Base-by-base conservation (phyloP, 768 basidiomycete genomes). In the Auricularia sp. region DNA sequence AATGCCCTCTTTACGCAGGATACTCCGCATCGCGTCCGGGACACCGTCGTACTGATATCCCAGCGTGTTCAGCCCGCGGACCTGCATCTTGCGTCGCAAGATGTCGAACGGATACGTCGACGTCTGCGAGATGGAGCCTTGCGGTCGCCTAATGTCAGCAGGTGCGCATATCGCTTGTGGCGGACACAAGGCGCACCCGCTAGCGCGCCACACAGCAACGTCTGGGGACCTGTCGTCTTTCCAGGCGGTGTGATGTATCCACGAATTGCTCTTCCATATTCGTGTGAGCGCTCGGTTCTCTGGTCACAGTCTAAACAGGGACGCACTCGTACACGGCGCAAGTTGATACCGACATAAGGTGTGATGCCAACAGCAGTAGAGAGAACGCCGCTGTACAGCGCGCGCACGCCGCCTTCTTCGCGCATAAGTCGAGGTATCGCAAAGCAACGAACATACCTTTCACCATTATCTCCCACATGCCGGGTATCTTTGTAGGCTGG, bases 41-140 rank as follows among this genome's bases (percentile, higher is more conserved):
- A 93, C 94, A 10, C 91, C 90, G 53, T 76, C 85, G 75, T 93
- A 95, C 74, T 86, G 85, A 68, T 85, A 77, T 58, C 81, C 80
- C 66, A 84, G 72, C 12, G 75, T 72, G 69, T 82, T 75, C 86
- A 94, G 87, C 12, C 92, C 92, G 4, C 85, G 82, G 65, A 96
- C 91, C 74, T 98, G 96, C 88, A 98, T 93, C 80, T 98, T 96
- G 66, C 96, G 83, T 59, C 96, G 82, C 65, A 98, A 75, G 4
- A 98, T 91, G 73, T 99, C 96, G 70, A 97, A 91, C 8, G 96
- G 96, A 73, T 96, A 98, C 3, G 95, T 98, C 69, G 97, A 75
- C 61, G 93, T 92, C 74, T 98, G 93, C 12, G 93, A 94, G 68
- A 96, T 88, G 29, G 88, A 86, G n/a, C 92, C 92, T 84, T 75